Evolutionary conservation across 176 grass and related monocot genomes (phyloP).

Genomic region (Coix lacrymajobi): DNA sequence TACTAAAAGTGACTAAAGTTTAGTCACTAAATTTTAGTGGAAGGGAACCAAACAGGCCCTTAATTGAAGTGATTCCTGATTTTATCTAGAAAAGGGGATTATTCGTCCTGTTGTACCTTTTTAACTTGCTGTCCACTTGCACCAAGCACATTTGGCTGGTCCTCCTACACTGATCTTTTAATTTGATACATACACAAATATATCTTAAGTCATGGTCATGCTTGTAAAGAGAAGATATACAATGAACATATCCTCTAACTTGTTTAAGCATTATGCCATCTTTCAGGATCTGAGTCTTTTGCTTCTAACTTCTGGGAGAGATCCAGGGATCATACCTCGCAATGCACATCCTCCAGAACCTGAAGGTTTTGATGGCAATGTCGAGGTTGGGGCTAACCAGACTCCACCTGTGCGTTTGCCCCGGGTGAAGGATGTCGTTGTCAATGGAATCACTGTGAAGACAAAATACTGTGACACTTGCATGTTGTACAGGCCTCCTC

Average conservation of each 20-base stretch:
- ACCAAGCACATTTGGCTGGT: not conserved
- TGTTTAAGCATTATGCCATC: slow-evolving; percentile 3
- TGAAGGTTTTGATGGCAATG: slow-evolving; percentile 64
- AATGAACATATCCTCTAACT: not conserved
- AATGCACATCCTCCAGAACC: slow-evolving; percentile 87
- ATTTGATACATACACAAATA: not conserved
- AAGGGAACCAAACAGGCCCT: too few relatives aligned
- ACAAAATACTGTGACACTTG: slow-evolving; percentile 95
- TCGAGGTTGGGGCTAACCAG: slow-evolving; percentile 52
- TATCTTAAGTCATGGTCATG: not conserved
- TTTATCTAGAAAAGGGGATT: not conserved
- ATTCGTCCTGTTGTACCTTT: not conserved
- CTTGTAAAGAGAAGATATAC: slow-evolving; percentile 4
- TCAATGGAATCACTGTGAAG: slow-evolving; percentile 84
- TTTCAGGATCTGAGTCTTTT: slow-evolving; percentile 87
- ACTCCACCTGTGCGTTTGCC: slow-evolving; percentile 69
- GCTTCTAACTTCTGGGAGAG: slow-evolving; percentile 86
- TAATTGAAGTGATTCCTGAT: not conserved
- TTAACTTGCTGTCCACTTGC: not conserved
- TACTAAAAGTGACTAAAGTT: too few relatives aligned
- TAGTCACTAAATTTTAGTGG: too few relatives aligned
- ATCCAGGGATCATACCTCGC: slow-evolving; percentile 93
- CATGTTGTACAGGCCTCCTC: slow-evolving; percentile 91
- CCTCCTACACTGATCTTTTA: not conserved
- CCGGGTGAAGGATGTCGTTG: slow-evolving; percentile 76